Conservation (phyloP, 2,329 filamentous ascomycete species). For the Lecanicillium sp. region DNA sequence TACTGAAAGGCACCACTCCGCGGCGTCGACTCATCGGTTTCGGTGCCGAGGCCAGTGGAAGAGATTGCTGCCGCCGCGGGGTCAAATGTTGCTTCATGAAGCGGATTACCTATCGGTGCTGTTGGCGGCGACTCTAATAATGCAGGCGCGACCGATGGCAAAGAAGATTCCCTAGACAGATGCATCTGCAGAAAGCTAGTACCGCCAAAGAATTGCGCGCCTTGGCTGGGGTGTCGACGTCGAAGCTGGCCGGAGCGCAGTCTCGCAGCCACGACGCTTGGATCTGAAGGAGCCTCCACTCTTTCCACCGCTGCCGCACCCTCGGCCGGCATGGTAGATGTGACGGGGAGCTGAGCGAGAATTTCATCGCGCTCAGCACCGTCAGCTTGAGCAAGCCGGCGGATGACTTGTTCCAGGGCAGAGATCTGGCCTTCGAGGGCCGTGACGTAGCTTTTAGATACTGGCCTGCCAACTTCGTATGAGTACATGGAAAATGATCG, state of each 20-base stretch:
- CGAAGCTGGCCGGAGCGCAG: conserved; percentile 31
- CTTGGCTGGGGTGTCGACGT: conserved; percentile 34
- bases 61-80: conserved; percentile 4
- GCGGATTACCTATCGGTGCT: conserved; percentile 12
- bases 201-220: conserved; percentile 42
- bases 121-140: conserved; percentile 13
- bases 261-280: conserved; percentile 27
- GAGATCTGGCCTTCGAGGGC: conserved; percentile 42
- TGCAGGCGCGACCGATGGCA: conserved; percentile 16
- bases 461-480: conserved; percentile 28
- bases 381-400: conserved; percentile 36
- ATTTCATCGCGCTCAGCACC: conserved; percentile 34
- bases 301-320: conserved; percentile 5
- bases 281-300: conserved; percentile 22
- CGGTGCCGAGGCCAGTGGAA: neutral
- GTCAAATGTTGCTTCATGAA: conserved; percentile 8
- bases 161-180: conserved; percentile 24
- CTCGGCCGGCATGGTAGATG: conserved; percentile 17
- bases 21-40: conserved; percentile 17
- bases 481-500: neutral
- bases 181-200: conserved; percentile 41
- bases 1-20: conserved; percentile 26
- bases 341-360: conserved; percentile 31
- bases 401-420: conserved; percentile 39
- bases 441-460: conserved; percentile 40